phyloP scores from a whole-genome alignment of 129 eudicot species.

The Ambrosia artemisiifolia region DNA sequence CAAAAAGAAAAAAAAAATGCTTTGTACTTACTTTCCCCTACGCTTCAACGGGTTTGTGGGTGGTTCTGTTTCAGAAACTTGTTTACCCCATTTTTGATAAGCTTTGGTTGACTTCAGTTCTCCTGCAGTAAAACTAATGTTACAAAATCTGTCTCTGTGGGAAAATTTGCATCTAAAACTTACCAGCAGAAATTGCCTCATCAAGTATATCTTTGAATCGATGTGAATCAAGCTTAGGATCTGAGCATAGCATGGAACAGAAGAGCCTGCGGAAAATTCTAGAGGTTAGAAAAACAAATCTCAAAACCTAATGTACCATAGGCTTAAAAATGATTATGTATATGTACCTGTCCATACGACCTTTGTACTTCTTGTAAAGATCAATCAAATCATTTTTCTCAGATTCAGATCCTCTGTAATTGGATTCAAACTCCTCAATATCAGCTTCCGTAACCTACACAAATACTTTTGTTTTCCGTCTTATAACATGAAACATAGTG shows the following conservation, averaged over 20 bases:
- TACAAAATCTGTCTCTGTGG: background rate
- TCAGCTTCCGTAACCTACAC: constrained; percentile 85
- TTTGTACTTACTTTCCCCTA: constrained; percentile 74
- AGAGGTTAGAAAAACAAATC: background rate
- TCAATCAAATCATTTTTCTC: constrained; percentile 85
- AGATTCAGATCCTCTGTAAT: constrained; percentile 87
- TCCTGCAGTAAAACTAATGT: constrained; percentile 38
- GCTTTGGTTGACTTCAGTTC: constrained; percentile 66
- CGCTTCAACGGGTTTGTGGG: constrained; percentile 72
- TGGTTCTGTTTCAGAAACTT: constrained; percentile 66
- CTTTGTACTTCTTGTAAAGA: constrained; percentile 76
- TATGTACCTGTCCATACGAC: constrained; percentile 75
- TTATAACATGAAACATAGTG: background rate
- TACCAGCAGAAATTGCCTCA: constrained; percentile 84
- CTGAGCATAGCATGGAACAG: constrained; percentile 95
- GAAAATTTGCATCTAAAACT: background rate
- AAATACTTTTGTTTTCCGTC: background rate
- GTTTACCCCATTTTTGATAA: constrained; percentile 77
- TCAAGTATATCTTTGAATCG: constrained; percentile 91
- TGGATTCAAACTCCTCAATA: constrained; percentile 88
- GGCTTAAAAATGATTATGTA: background rate
- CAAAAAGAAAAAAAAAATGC: no score
- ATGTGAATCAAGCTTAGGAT: constrained; percentile 86
- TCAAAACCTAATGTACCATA: background rate
- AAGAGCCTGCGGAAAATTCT: constrained; percentile 58